Percentiles rank a stretch among this genome's conserved stretches.
Evolutionary conservation across 163 green algal genomes (phyloP).

Genomic region (Prototheca wickerhamii): DNA sequence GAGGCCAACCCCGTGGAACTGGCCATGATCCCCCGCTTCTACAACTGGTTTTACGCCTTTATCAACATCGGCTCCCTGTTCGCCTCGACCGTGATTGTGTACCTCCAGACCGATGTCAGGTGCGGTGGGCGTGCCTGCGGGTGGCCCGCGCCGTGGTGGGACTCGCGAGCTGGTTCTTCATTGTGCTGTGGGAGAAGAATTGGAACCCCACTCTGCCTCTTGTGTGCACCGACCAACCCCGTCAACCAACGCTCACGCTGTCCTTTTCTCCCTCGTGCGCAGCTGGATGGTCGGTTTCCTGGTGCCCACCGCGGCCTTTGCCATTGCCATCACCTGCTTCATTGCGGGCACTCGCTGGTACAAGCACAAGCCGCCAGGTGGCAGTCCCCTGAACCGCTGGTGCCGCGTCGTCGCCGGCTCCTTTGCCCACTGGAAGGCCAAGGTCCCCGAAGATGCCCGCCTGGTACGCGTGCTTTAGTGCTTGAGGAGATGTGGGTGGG

Average conservation of each 20-base stretch:
- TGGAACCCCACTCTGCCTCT: too few species aligned
- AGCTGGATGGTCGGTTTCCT: constrained; percentile 26
- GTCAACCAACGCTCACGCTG: too few species aligned
- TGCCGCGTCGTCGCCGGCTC: constrained; percentile 12
- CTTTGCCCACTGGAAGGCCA: constrained; percentile 10
- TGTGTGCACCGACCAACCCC: too few species aligned
- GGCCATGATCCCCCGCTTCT: constrained; percentile 54
- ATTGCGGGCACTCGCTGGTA: not conserved
- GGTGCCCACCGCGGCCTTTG: constrained; percentile 25
- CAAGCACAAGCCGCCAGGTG: constrained; percentile 12
- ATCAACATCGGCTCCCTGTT: constrained; percentile 89
- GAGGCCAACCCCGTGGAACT: constrained; percentile 43
- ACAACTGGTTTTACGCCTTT: constrained; percentile 98
- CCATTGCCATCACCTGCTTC: constrained; percentile 19
- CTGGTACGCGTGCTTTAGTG: too few species aligned
- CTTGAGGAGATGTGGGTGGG: too few species aligned
- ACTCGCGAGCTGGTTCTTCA: too few species aligned
- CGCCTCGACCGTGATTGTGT: constrained; percentile 57
- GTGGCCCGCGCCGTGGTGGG: too few species aligned
- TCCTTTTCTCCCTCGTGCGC: too few species aligned
- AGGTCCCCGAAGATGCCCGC: constrained; percentile 5
- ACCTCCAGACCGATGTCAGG: constrained; percentile 27
- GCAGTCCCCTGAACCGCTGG: constrained; percentile 13
- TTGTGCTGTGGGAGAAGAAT: too few species aligned
- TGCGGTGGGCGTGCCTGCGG: not conserved